Evolutionary conservation across 345 rosid species (phyloP).

Genomic region (Rhodamnia argentea): DNA sequence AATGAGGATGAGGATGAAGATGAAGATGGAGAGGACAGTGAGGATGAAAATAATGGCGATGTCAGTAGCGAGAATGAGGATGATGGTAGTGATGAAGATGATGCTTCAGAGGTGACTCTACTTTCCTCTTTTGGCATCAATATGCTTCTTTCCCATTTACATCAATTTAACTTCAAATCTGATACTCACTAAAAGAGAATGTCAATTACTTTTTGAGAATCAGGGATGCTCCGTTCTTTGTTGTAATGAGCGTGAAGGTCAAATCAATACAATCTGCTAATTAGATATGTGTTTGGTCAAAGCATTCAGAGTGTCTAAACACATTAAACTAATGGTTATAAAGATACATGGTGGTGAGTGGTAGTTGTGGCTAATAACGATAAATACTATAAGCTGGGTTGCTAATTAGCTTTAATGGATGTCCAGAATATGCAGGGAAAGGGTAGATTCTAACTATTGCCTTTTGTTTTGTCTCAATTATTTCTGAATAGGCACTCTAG

Average conservation of each 20-base stretch:
- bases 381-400: neutral
- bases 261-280: neutral
- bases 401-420: neutral
- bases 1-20: slow-evolving; percentile 63
- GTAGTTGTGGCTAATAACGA: neutral
- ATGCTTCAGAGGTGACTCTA: slow-evolving; percentile 26
- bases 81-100: slow-evolving; percentile 26
- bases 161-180: neutral
- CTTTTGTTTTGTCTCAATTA: neutral
- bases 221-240: neutral
- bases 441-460: neutral
- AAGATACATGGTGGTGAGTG: neutral
- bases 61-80: slow-evolving; percentile 39
- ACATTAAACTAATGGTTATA: neutral
- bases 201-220: neutral
- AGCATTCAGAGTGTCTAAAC: neutral
- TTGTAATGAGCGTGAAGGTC: neutral
- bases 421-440: neutral
- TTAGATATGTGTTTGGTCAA: neutral
- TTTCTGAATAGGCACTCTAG: neutral
- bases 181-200: neutral
- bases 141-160: neutral
- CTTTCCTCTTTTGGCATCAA: neutral
- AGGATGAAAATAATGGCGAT: slow-evolving; percentile 35
- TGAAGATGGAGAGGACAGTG: slow-evolving; percentile 43